Base-by-base conservation (phyloP, 1,284 basidiomycete genomes). In the Fomitiporia mediterranea region DNA sequence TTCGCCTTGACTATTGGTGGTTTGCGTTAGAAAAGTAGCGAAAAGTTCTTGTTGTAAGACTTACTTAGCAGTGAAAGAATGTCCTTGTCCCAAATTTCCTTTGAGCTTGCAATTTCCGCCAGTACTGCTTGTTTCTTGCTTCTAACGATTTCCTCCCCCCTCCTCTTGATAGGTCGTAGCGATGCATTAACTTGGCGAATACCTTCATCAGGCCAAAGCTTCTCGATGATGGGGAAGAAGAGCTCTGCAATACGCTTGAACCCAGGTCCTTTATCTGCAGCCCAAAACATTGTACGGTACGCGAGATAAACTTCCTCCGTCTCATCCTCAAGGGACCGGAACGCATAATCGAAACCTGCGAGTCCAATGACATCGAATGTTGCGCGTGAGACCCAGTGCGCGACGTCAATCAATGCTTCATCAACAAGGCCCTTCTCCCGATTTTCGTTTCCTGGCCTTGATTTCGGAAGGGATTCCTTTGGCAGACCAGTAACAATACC, bases 291-390 rank as follows among this genome's bases (percentile, higher is more conserved):
- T 25, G 68, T 67, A 48, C 77, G 70, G 63, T 78, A 80, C 5
- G 78, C 78, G 30, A 68, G 56, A 58, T 80, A 79, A 3, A 79
- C 70, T 50, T 70, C 68, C 57, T 78, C 76, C 1, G 73, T 70
- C 61, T 80, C 76, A 53, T 76, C 72, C 53, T 73, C 67, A 4
- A 81, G 63, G 2, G 78, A 69, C 48, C 74, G 67, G 64, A 81
- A 79, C 27, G 73, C 67, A 58, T 80, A 77, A 60, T 77, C 73
- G 39, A 81, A 76, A 9, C 74, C 78, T 15, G 74, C 70, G 8
- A 79, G 69, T 13, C 78, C 79, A 43, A 80, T 77, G 4, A 78
- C 72, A 59, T 81, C 79, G 53, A 81, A 79, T 6, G 76, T 72
- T 1, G 75, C 75, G 13, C 77, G 73, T 19, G 75, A 74, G 13